Base-by-base conservation (phyloP, 352 stramenopile genomes). In the Phytophthora hybrid region DNA sequence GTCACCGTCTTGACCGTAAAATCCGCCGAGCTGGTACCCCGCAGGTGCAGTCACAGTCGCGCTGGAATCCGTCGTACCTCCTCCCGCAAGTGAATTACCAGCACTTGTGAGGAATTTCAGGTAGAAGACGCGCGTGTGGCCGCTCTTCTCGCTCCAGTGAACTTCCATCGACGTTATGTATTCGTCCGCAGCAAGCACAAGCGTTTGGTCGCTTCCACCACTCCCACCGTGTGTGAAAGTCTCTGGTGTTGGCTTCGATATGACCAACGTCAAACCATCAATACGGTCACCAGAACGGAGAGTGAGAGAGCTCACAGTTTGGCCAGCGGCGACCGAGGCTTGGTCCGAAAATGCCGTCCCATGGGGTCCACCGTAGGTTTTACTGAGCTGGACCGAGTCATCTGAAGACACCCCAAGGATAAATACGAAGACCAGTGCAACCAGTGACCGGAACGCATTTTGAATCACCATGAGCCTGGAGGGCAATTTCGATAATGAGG, bases 131-230 rank as follows among this genome's bases (percentile, higher is more conserved):
- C 63, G 56, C 1, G 69, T 73, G 31, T 41, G 62, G 4, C 57
- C 69, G 21, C 41, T 51, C 18, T 76, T 71, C 57, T 76, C 60
- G 13, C 58, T 58, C 69, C 63, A 73, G 32, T 76, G 69, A 21
- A 46, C 69, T 29, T 76, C 69, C 69, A 76, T 76, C 3, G 56
- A 65, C 13, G 58, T 76, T 9, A 76, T 68, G 52, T 73, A 57
- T 19, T 76, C 69, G 10, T 64, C 31, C 16, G 46, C 37, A 16
- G 39, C 58, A 19, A 76, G 69, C 6, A 57, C 51, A 0, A 76
- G 63, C 1, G 58, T 72, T 32, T 76, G 51, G 18, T 58, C 37
- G 21, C n/a, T 59, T 8, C 58, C 63, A 32, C 69, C 69, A 31
- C 55, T 63, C 19, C 57, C 63, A 19, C 69, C 69, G 7, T 73